phyloP scores from a whole-genome alignment of 352 stramenopile species.

The Pythium brachiatum region DNA sequence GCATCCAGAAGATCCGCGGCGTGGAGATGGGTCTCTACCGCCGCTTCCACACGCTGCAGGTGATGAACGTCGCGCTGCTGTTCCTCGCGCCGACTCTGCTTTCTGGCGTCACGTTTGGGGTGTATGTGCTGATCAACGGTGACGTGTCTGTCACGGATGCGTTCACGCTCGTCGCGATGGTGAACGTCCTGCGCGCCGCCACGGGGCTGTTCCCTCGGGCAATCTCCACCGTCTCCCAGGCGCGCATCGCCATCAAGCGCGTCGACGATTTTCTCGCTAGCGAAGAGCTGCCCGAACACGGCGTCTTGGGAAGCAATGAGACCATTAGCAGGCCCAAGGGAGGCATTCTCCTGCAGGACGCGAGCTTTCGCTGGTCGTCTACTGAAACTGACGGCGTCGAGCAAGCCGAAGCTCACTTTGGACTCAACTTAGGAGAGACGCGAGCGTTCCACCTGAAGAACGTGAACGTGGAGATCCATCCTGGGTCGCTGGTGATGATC shows the following conservation, averaged over 20 bases:
- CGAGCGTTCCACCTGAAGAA: too few species aligned
- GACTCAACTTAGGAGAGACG: too few species aligned
- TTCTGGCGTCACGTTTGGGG: constrained; percentile 34
- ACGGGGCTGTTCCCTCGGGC: constrained; percentile 28
- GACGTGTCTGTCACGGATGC: constrained; percentile 40
- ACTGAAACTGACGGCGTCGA: not conserved
- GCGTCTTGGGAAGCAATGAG: too few species aligned
- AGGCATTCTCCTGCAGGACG: constrained; percentile 24
- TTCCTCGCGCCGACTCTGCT: constrained; percentile 53
- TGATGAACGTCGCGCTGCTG: constrained; percentile 54
- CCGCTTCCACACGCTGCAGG: constrained; percentile 55
- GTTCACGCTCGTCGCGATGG: constrained; percentile 52
- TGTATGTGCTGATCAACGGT: constrained; percentile 38
- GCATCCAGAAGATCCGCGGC: constrained; percentile 41
- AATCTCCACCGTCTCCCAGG: constrained; percentile 26
- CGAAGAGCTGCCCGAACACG: constrained; percentile 25
- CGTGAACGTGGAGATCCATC: constrained; percentile 57
- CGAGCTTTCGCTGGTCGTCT: constrained; percentile 25
- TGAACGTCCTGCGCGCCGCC: constrained; percentile 59
- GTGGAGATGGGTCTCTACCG: constrained; percentile 45
- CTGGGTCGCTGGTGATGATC: constrained; percentile 49
- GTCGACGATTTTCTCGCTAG: constrained; percentile 30
- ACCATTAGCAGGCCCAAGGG: too few species aligned
- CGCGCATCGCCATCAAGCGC: constrained; percentile 20
- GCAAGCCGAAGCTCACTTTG: constrained; percentile 19